Percentiles rank a stretch among this genome's conserved stretches.
These are phyloP conservation scores for Pyrus pyrifolia DNA, from an alignment of 306 rosid species.

Conservation along the genomic window DNA sequence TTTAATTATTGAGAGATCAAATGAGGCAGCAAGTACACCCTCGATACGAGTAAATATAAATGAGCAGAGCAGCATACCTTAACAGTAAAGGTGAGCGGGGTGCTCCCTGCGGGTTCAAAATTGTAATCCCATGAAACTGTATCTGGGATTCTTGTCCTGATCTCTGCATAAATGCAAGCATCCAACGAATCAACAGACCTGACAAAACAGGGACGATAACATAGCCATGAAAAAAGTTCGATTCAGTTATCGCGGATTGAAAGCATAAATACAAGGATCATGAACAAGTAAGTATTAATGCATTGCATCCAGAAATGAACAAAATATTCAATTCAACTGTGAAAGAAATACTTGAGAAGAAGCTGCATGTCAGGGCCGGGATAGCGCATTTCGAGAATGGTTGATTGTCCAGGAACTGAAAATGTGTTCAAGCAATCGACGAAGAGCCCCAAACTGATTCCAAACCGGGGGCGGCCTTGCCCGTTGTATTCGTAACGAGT, in stretches of 20 bases:
- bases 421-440: constrained; percentile 84
- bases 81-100: constrained; percentile 78
- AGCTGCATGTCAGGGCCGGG: constrained; percentile 97
- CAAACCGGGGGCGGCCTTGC: constrained; percentile 76
- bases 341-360: constrained; percentile 57
- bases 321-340: background rate
- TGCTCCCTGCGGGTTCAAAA: constrained; percentile 85
- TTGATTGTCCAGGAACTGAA: constrained; percentile 61
- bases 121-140: constrained; percentile 84
- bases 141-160: constrained; percentile 92
- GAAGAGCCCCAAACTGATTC: constrained; percentile 79
- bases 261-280: background rate
- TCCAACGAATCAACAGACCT: constrained; percentile 79
- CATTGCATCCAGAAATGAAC: background rate
- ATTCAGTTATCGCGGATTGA: background rate
- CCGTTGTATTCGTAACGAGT: constrained; percentile 67
- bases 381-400: constrained; percentile 60
- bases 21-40: background rate
- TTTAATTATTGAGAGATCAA: background rate
- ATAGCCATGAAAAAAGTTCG: background rate
- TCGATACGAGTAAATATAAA: background rate
- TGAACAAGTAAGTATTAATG: background rate
- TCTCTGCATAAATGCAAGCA: constrained; percentile 82
- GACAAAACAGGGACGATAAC: constrained; percentile 1
- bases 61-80: constrained; percentile 37